phyloP scores from a whole-genome alignment of 768 basidiomycete species.

The Russula ochroleuca region DNA sequence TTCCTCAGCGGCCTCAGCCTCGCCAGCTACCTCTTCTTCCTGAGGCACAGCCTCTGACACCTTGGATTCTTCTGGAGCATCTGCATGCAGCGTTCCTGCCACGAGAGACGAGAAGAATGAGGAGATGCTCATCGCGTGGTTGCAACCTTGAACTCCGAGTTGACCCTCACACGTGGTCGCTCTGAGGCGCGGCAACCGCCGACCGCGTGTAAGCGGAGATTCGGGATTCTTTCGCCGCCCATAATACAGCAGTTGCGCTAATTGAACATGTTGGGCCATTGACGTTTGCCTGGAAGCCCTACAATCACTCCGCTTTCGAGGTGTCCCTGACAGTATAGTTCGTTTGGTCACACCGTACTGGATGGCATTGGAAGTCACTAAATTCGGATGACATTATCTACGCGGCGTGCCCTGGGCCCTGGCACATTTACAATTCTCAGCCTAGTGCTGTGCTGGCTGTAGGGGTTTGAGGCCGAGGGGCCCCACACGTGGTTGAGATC shows the following conservation, averaged over 20 bases:
- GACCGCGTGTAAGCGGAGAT: neutral
- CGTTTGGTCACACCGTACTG: neutral
- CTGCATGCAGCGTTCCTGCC: constrained; percentile 38
- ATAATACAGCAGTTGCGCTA: too few relatives aligned
- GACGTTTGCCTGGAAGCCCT: neutral
- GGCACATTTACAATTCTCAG: too few relatives aligned
- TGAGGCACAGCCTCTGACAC: constrained; percentile 37
- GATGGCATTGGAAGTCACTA: neutral
- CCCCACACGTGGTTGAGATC: too few relatives aligned
- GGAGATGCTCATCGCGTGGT: constrained; percentile 40
- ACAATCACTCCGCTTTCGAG: neutral
- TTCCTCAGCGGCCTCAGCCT: constrained; percentile 42
- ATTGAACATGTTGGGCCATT: neutral
- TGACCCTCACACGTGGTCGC: neutral
- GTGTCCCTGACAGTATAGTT: too few relatives aligned
- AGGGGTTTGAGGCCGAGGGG: too few relatives aligned
- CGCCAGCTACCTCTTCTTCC: constrained; percentile 38
- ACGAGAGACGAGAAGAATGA: constrained; percentile 45
- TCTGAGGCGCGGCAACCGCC: neutral
- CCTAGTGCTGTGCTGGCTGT: too few relatives aligned
- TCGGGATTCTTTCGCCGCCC: neutral
- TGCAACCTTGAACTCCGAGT: neutral
- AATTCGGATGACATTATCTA: neutral
- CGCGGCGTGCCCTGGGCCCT: too few relatives aligned
- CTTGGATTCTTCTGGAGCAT: constrained; percentile 37